These are phyloP conservation scores for Mycena latifolia DNA, from an alignment of 768 basidiomycete genomes.

Conservation along the genomic window DNA sequence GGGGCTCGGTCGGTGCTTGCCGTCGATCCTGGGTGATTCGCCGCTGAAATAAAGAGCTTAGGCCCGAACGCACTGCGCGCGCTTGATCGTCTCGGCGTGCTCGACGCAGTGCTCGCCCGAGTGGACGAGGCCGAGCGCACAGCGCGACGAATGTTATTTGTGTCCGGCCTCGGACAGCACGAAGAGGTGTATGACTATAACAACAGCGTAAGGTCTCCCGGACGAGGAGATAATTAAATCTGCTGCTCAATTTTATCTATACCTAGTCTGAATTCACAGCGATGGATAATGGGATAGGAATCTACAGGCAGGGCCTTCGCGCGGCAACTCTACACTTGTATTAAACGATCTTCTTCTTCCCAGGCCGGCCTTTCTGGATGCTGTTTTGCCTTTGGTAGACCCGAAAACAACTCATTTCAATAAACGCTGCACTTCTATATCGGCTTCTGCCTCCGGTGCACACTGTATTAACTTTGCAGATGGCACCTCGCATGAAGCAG, in stretches of 20 bases:
- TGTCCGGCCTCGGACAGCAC: constrained; percentile 57
- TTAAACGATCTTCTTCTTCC: not conserved
- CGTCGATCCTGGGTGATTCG: too few relatives aligned
- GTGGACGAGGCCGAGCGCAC: constrained; percentile 49
- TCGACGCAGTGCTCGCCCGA: constrained; percentile 55
- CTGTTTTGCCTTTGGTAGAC: constrained; percentile 58
- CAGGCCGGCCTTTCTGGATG: constrained; percentile 66
- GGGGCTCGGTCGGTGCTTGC: constrained; percentile 53
- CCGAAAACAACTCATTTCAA: constrained; percentile 59
- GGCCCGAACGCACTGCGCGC: constrained; percentile 50
- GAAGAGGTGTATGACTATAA: constrained; percentile 56
- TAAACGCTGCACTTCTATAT: constrained; percentile 60
- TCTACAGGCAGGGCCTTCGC: constrained; percentile 53
- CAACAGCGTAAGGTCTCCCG: constrained; percentile 44
- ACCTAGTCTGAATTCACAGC: constrained; percentile 45
- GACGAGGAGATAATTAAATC: constrained; percentile 6
- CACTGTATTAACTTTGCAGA: constrained; percentile 61
- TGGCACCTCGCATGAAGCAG: constrained; percentile 58
- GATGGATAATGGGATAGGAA: constrained; percentile 55
- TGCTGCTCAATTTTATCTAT: not conserved
- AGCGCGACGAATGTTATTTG: constrained; percentile 51
- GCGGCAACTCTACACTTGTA: constrained; percentile 14
- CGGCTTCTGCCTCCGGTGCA: constrained; percentile 47
- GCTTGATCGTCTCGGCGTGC: constrained; percentile 47
- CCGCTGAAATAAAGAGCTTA: too few relatives aligned